A percentile compares a stretch with the other conserved stretches of the same genome.
These are phyloP conservation scores for Usnea hakonensis DNA, from an alignment of 495 filamentous ascomycete genomes.

Conservation along the genomic window DNA sequence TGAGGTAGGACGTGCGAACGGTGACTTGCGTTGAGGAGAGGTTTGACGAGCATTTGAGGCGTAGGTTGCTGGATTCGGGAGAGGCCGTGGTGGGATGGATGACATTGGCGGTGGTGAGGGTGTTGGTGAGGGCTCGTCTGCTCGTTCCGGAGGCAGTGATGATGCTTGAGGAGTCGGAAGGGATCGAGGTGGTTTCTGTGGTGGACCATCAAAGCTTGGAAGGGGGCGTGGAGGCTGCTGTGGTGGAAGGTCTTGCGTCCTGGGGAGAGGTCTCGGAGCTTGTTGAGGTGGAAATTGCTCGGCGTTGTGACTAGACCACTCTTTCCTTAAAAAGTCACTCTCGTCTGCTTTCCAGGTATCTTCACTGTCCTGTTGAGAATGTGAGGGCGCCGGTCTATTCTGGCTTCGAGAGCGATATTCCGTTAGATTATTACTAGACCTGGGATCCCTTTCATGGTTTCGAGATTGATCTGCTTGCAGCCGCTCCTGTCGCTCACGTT, in stretches of 20 bases:
- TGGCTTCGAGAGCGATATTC: slow-evolving; percentile 34
- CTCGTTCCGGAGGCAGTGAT: slow-evolving; percentile 3
- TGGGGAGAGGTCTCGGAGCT: slow-evolving; percentile 34
- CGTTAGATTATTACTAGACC: slow-evolving; percentile 27
- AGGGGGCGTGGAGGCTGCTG: slow-evolving; percentile 20
- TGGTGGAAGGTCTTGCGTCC: not conserved
- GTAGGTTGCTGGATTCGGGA: slow-evolving; percentile 45
- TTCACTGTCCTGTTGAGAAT: slow-evolving; percentile 38
- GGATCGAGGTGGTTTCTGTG: slow-evolving; percentile 36
- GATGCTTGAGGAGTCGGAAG: slow-evolving; percentile 26
- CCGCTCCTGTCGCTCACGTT: slow-evolving; percentile 66
- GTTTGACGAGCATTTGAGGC: slow-evolving; percentile 38
- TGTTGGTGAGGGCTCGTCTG: slow-evolving; percentile 18
- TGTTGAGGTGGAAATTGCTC: slow-evolving; percentile 25
- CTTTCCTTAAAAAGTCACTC: slow-evolving; percentile 59
- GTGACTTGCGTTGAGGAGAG: slow-evolving; percentile 20
- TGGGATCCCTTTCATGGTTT: slow-evolving; percentile 23
- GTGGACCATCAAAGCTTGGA: slow-evolving; percentile 20
- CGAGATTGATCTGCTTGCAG: slow-evolving; percentile 27
- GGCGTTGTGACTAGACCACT: slow-evolving; percentile 54
- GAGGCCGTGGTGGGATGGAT: slow-evolving; percentile 32
- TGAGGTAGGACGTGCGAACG: slow-evolving; percentile 28
- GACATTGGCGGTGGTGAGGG: slow-evolving; percentile 28
- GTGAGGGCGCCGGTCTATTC: slow-evolving; percentile 33
- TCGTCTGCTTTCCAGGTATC: slow-evolving; percentile 67